Evolutionary conservation across 139 green algal genomes (phyloP).

Genomic region (Astrephomene gubernaculifera): DNA sequence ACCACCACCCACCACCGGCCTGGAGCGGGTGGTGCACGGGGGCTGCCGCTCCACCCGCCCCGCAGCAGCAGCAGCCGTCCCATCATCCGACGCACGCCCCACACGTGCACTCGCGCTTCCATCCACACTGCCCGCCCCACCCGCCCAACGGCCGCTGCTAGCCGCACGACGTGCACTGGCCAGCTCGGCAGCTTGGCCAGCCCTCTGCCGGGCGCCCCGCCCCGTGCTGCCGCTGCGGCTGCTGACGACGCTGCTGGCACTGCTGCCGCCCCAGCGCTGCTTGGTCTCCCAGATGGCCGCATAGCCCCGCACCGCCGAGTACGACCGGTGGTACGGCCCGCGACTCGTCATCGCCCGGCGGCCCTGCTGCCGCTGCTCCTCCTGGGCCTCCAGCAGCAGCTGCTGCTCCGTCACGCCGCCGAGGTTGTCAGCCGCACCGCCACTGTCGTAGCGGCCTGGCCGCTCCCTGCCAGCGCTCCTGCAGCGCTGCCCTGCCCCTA

Average conservation of each 20-base stretch:
- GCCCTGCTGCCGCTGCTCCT: not conserved
- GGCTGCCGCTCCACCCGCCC: no score
- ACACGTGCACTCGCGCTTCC: not conserved
- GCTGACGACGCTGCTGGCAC: not conserved
- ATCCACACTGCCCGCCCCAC: not conserved
- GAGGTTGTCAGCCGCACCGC: not conserved
- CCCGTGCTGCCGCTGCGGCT: not conserved
- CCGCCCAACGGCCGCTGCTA: not conserved
- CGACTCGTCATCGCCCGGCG: not conserved
- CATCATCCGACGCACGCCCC: not conserved
- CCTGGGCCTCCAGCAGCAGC: no score
- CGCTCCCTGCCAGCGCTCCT: not conserved
- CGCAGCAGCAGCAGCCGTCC: no score
- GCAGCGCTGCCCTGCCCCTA: not conserved
- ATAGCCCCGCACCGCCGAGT: constrained; percentile 12
- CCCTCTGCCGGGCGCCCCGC: no score
- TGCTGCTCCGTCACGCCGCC: no score
- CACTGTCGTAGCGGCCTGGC: no score
- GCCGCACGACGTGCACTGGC: no score
- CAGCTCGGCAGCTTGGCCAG: no score
- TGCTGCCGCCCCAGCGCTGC: not conserved
- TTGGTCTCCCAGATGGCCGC: not conserved
- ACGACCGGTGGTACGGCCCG: not conserved
- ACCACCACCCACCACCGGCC: no score
- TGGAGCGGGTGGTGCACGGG: no score